Base-by-base conservation (phyloP, 2,329 filamentous ascomycete species). In the Colletotrichum neosansevieriae region DNA sequence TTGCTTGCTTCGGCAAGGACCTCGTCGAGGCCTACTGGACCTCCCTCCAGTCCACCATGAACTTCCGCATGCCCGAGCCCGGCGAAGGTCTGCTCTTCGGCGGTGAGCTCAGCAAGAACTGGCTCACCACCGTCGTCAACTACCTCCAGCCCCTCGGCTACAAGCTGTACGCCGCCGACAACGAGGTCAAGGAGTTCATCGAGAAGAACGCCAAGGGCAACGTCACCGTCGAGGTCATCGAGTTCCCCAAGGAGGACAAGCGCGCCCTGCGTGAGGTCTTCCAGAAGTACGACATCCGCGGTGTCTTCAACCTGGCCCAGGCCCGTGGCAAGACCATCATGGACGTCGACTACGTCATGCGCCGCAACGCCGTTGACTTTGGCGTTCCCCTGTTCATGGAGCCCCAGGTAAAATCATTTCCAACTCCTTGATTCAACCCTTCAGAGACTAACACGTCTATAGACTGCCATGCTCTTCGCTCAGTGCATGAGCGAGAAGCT, bases 321-420 rank as follows among this genome's bases (percentile, higher is more conserved):
- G 89, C 88, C 73, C 88, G 94, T 76, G 96, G 90, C 70, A 94
- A 93, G 86, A 95, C 92, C 42, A 85, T 93, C 70, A 84, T 92
- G 70, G 96, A 99, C 78, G 93, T 97, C 76, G 94, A 99, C 84
- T 99, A 99, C 76, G 94, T 99, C 65, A 98, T 98, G 95, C 90
- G 96, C 76, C 90, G 96, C 79, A 99, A 99, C 78, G 96, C 96
- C 32, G 96, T 99, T 64, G 96, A 99, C 83, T 99, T 99, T 80
- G 95, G 95, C 74, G 94, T 98, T 36, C 96, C 96, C 56, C 86
- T 99, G 64, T 98, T 99, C 81, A 98, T 98, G 94, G 95, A 98
- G 85, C 94, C 94, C 62, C 95, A 96, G 91, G 94, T 97, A 85
- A 67, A 32, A 36, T 58, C 60, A 51, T 21, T 29, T 51, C 44